phyloP scores from a whole-genome alignment of 164 flowering plant species.

The Aristolochia contorta region DNA sequence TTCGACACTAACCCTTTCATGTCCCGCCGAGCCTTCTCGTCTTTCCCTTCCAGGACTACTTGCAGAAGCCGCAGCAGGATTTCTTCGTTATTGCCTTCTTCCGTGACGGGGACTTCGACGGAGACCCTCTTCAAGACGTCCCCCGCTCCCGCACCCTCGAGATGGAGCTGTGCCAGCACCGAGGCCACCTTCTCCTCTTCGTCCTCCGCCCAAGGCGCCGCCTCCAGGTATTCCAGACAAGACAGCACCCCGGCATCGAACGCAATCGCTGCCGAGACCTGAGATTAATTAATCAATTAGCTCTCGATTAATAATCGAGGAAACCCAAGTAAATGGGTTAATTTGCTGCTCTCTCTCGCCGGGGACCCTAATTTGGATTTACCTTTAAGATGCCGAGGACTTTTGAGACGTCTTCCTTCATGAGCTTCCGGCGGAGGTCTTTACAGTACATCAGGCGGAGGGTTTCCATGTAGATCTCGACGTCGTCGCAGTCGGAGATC shows the following conservation, averaged over 20 bases:
- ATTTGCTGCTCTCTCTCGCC: neutral
- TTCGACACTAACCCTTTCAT: constrained; percentile 82
- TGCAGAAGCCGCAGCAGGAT: constrained; percentile 57
- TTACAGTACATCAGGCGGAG: constrained; percentile 78
- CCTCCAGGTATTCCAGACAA: constrained; percentile 92
- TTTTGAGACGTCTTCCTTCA: constrained; percentile 70
- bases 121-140: constrained; percentile 88
- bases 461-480: constrained; percentile 69
- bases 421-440: constrained; percentile 71
- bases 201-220: constrained; percentile 98
- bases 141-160: constrained; percentile 68
- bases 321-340: too few relatives aligned
- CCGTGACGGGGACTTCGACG: constrained; percentile 38
- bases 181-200: constrained; percentile 90
- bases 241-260: constrained; percentile 90
- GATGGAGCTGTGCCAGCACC: constrained; percentile 61
- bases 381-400: constrained; percentile 90
- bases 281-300: too few relatives aligned
- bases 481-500: constrained; percentile 84
- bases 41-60: constrained; percentile 87
- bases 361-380: neutral
- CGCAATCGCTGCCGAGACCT: constrained; percentile 90
- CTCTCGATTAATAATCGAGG: too few relatives aligned
- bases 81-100: constrained; percentile 46
- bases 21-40: constrained; percentile 92